Percentiles rank a stretch among this genome's conserved stretches.
phyloP scores from a whole-genome alignment of 257 asterid species.

The Mentha longifolia region DNA sequence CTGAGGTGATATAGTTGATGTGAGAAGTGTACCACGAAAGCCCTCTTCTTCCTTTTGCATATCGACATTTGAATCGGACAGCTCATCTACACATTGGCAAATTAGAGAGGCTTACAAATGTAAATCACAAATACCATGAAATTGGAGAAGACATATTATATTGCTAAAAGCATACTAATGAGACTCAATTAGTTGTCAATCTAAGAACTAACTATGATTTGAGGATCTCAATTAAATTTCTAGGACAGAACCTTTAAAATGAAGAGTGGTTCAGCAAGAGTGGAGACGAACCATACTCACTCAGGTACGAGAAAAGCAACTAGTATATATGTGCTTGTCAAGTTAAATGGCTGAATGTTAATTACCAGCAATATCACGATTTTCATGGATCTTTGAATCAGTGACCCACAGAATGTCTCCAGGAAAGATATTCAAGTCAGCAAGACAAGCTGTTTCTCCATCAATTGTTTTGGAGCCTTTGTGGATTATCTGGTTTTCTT shows the following conservation, averaged over 20 bases:
- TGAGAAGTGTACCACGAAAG: constrained; percentile 92
- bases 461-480: constrained; percentile 76
- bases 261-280: constrained; percentile 5
- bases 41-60: constrained; percentile 70
- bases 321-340: constrained; percentile 22
- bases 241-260: constrained; percentile 14
- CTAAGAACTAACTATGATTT: neutral
- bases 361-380: constrained; percentile 98
- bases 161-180: neutral
- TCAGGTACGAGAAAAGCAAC: neutral
- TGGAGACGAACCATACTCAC: constrained; percentile 9
- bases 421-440: constrained; percentile 85
- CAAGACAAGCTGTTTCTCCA: constrained; percentile 79
- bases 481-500: constrained; percentile 94
- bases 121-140: neutral
- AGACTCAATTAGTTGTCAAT: neutral
- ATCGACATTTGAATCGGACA: constrained; percentile 68
- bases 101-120: constrained; percentile 23
- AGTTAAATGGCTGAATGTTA: constrained; percentile 20
- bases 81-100: constrained; percentile 70
- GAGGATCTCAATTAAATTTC: neutral
- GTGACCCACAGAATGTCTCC: constrained; percentile 95
- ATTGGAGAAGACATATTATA: neutral
- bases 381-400: constrained; percentile 92
- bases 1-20: constrained; percentile 73